Evolutionary conservation across 2,329 filamentous ascomycete genomes (phyloP).

Genomic region (Fusarium anthophilum): DNA sequence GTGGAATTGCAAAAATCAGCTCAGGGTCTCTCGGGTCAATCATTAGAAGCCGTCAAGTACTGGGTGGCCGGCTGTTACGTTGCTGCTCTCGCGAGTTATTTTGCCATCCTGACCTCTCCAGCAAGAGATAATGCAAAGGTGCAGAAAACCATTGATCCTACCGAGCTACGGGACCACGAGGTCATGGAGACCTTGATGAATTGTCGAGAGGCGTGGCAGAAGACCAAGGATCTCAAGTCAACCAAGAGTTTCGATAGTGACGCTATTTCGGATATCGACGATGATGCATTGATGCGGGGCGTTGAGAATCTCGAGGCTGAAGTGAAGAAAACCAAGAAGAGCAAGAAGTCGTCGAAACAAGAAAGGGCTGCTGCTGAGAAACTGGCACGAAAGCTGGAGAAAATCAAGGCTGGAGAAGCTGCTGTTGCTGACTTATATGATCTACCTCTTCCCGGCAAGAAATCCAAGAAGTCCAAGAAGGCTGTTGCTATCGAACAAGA

Average conservation of each 20-base stretch:
- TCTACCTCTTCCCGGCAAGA: conserved; percentile 63
- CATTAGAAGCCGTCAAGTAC: conserved; percentile 75
- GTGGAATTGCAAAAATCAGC: conserved; percentile 66
- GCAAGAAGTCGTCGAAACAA: conserved; percentile 47
- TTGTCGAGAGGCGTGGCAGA: conserved; percentile 83
- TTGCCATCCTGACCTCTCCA: conserved; percentile 88
- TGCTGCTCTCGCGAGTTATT: conserved; percentile 89
- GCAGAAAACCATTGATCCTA: conserved; percentile 72
- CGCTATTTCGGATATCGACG: conserved; percentile 30
- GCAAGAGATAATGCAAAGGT: conserved; percentile 66
- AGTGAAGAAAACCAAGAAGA: conserved; percentile 44
- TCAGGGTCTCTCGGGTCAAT: conserved; percentile 59
- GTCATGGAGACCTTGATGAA: conserved; percentile 87
- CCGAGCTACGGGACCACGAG: conserved; percentile 87
- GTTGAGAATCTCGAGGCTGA: conserved; percentile 27
- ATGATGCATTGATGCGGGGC: conserved; percentile 41
- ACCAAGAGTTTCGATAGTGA: conserved; percentile 52
- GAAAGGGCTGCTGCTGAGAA: conserved; percentile 49
- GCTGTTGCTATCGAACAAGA: conserved; percentile 51
- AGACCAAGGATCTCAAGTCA: conserved; percentile 72
- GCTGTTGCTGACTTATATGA: conserved; percentile 75
- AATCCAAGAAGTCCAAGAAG: conserved; percentile 52
- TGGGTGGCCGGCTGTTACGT: conserved; percentile 87
- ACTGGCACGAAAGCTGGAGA: conserved; percentile 55
- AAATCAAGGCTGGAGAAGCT: conserved; percentile 72